These are phyloP conservation scores for Xylariaceae sp. DNA, from an alignment of 2,329 filamentous ascomycete species.

Conservation along the genomic window DNA sequence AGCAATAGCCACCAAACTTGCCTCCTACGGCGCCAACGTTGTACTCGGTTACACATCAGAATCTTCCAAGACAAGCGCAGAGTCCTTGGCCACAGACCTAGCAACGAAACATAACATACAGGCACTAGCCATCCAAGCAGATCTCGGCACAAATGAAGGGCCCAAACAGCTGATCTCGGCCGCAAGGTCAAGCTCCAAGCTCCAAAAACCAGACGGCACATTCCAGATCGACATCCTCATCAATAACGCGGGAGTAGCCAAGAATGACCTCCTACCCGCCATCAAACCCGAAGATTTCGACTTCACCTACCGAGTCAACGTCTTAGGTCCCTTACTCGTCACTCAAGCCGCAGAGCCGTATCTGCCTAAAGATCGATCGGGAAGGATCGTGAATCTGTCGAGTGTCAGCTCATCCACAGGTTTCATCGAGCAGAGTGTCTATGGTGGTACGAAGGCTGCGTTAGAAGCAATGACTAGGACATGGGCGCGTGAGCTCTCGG, in stretches of 20 bases:
- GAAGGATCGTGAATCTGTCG: conserved; percentile 52
- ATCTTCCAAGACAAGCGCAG: conserved; percentile 39
- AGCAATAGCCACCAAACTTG: conserved; percentile 62
- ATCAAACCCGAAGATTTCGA: conserved; percentile 63
- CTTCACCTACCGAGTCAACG: conserved; percentile 73
- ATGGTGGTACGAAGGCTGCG: conserved; percentile 56
- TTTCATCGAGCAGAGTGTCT: conserved; percentile 52
- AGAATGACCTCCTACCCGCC: conserved; percentile 62
- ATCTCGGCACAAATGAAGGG: conserved; percentile 61
- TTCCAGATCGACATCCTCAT: conserved; percentile 78
- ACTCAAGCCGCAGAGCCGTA: conserved; percentile 68
- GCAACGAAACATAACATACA: conserved; percentile 53
- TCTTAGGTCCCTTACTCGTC: conserved; percentile 74
- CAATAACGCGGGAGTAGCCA: conserved; percentile 76
- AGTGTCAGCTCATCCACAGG: conserved; percentile 52
- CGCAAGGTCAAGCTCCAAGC: conserved; percentile 54
- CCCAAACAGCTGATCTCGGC: conserved; percentile 56
- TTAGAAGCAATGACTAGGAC: conserved; percentile 57
- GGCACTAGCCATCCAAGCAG: conserved; percentile 64
- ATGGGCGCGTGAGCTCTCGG: conserved; percentile 54
- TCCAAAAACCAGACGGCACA: conserved; percentile 28
- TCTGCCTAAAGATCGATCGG: conserved; percentile 64
- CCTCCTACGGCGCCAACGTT: conserved; percentile 65
- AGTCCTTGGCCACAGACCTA: conserved; percentile 62
- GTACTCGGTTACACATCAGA: conserved; percentile 65